phyloP scores from a whole-genome alignment of 2,329 filamentous ascomycete species.

The Fusarium cyanostomum region DNA sequence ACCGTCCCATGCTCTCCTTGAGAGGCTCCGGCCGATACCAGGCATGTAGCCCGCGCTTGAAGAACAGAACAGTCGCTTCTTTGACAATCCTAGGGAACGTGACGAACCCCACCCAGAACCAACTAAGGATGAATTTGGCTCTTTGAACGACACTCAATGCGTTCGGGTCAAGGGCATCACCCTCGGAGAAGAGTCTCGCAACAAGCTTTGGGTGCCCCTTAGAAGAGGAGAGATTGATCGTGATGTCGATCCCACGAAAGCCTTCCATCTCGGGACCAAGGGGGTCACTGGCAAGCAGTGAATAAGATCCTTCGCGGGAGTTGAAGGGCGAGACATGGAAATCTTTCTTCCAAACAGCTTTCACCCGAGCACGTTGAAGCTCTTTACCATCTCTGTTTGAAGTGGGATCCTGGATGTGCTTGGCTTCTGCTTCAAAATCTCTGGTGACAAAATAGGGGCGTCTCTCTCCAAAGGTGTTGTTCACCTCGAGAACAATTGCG shows the following conservation, averaged over 20 bases:
- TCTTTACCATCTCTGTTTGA: neutral
- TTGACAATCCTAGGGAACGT: conserved; percentile 73
- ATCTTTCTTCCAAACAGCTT: conserved; percentile 70
- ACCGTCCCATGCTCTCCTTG: conserved; percentile 62
- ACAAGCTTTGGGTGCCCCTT: conserved; percentile 69
- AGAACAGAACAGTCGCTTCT: conserved; percentile 68
- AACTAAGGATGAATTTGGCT: conserved; percentile 59
- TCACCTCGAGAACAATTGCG: conserved; percentile 77
- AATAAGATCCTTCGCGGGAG: conserved; percentile 65
- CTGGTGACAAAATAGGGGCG: conserved; percentile 51
- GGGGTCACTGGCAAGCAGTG: conserved; percentile 58
- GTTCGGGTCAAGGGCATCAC: conserved; percentile 59
- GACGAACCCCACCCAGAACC: conserved; percentile 74
- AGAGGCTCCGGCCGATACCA: conserved; percentile 73
- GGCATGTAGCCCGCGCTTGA: conserved; percentile 65
- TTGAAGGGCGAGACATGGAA: conserved; percentile 84
- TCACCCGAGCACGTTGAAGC: conserved; percentile 48
- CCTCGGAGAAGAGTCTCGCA: conserved; percentile 66
- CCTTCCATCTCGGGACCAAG: conserved; percentile 52
- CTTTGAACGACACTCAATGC: conserved; percentile 55
- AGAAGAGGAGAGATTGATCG: conserved; percentile 68
- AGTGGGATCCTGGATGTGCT: conserved; percentile 7
- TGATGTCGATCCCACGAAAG: conserved; percentile 61
- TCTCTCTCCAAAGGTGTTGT: conserved; percentile 79
- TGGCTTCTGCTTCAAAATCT: conserved; percentile 39